phyloP scores from a whole-genome alignment of 345 rosid genomes.

The Kernera saxatilis region DNA sequence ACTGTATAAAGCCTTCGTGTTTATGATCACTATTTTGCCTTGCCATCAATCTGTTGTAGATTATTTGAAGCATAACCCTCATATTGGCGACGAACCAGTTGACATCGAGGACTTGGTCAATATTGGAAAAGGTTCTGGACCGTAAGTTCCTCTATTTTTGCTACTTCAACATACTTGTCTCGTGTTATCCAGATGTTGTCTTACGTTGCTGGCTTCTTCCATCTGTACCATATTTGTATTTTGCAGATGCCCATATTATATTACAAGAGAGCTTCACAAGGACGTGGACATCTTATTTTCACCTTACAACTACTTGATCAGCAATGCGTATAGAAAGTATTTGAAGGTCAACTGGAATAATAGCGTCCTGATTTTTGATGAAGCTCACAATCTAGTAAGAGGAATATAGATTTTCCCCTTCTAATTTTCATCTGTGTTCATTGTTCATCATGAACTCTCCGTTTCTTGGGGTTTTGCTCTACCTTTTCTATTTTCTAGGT shows the following conservation, averaged over 20 bases:
- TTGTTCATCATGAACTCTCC: background rate
- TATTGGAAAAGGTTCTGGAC: constrained; percentile 71
- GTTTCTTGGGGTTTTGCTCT: background rate
- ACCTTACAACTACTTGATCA: constrained; percentile 89
- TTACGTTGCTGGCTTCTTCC: constrained; percentile 6
- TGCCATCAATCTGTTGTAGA: constrained; percentile 41
- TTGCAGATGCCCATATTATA: constrained; percentile 82
- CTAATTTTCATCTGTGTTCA: background rate
- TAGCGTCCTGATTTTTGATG: constrained; percentile 82
- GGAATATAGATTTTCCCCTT: background rate
- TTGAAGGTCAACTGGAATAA: constrained; percentile 59
- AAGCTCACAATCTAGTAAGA: constrained; percentile 97
- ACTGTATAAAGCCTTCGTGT: background rate
- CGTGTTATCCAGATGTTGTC: background rate
- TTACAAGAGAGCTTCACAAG: constrained; percentile 83
- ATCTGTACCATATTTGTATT: constrained; percentile 9
- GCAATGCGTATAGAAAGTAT: constrained; percentile 59
- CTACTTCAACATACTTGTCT: constrained; percentile 3
- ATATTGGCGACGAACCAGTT: constrained; percentile 77
- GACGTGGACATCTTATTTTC: constrained; percentile 82
- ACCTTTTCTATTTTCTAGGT: background rate
- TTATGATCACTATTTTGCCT: background rate
- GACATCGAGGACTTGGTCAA: constrained; percentile 93
- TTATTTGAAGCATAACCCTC: constrained; percentile 58
- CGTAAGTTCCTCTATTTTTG: constrained; percentile 45